phyloP scores from a whole-genome alignment of 371 early-diverging fungal genomes.

The Circinella umbellata region DNA sequence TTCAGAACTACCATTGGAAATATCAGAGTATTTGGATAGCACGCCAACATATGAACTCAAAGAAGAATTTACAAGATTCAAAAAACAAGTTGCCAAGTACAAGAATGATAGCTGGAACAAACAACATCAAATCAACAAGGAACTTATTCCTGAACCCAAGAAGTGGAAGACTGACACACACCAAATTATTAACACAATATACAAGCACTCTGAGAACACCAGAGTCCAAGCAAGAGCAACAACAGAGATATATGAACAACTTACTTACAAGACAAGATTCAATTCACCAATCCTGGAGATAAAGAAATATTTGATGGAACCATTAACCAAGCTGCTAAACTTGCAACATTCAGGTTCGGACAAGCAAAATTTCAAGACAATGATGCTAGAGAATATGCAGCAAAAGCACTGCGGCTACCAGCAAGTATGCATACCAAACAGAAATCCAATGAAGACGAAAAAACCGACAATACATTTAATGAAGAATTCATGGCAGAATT shows the following conservation, averaged over 20 bases:
- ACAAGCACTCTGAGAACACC: slow-evolving; percentile 6
- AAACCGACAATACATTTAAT: no score
- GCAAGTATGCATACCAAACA: no score
- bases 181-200: background rate
- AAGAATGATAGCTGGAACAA: background rate
- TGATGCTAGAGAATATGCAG: no score
- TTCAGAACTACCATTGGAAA: no score
- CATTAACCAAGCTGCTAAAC: background rate
- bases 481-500: background rate
- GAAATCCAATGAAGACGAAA: no score
- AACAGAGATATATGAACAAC: slow-evolving; percentile 10
- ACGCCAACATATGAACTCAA: no score
- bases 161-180: background rate
- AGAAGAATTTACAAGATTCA: no score
- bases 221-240: slow-evolving; percentile 12
- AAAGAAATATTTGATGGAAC: slow-evolving; percentile 11
- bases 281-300: background rate
- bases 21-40: no score
- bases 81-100: background rate
- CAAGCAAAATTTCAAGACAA: background rate
- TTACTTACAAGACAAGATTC: background rate
- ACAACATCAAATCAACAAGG: background rate
- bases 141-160: background rate
- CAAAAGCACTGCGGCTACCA: no score
- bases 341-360: slow-evolving; percentile 12